Conservation (phyloP, 2,329 filamentous ascomycete species). For the Didymella pinodella region DNA sequence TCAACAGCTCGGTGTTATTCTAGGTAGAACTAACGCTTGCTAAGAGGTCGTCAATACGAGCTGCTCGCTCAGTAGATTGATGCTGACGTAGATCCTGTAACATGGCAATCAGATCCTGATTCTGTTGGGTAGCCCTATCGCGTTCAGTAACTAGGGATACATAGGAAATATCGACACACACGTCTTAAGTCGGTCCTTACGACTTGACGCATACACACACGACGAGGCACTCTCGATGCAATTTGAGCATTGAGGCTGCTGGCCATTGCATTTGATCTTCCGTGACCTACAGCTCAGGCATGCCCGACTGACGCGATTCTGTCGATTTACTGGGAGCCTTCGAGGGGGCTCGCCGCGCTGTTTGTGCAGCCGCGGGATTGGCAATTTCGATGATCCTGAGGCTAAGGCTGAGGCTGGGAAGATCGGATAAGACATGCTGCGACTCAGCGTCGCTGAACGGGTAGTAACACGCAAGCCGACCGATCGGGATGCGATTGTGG, state of each 20-base stretch:
- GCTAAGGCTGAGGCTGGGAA: slow-evolving; percentile 1
- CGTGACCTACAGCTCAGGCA: slow-evolving; percentile 47
- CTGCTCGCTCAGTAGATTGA: slow-evolving; percentile 20
- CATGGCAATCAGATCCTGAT: slow-evolving; percentile 41
- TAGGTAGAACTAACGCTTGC: slow-evolving; percentile 19
- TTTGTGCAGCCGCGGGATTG: slow-evolving; percentile 37
- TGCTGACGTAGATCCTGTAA: slow-evolving; percentile 30
- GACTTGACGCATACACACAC: slow-evolving; percentile 47
- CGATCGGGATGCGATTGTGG: slow-evolving; percentile 10
- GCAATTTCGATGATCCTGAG: slow-evolving; percentile 29
- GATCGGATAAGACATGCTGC: slow-evolving; percentile 11
- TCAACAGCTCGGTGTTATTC: not conserved
- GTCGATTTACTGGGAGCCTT: slow-evolving; percentile 22
- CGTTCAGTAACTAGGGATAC: slow-evolving; percentile 14
- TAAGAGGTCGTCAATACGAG: slow-evolving; percentile 36
- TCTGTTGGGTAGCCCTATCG: slow-evolving; percentile 37
- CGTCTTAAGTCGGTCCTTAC: slow-evolving; percentile 48
- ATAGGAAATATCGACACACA: slow-evolving; percentile 24
- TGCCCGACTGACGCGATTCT: slow-evolving; percentile 38
- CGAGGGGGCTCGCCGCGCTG: slow-evolving; percentile 29
- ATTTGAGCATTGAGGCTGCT: slow-evolving; percentile 44
- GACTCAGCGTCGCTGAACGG: not conserved
- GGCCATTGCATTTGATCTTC: slow-evolving; percentile 52
- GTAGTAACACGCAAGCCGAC: slow-evolving; percentile 3
- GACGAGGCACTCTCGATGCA: slow-evolving; percentile 38